Evolutionary conservation across 2,329 filamentous ascomycete species (phyloP).

Genomic region (Exophiala calicioides): DNA sequence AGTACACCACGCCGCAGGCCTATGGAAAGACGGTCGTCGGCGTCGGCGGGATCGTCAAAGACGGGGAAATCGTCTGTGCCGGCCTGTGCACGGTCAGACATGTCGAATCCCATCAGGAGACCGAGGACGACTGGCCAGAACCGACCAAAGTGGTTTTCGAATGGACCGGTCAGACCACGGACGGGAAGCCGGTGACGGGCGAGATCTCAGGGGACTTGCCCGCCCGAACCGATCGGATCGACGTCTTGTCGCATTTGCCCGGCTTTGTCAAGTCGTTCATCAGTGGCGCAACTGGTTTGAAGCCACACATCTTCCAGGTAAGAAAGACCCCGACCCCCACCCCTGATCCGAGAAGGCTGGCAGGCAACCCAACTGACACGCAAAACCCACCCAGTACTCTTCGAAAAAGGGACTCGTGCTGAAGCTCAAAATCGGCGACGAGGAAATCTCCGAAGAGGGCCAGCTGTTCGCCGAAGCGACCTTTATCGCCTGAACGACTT

Average conservation of each 20-base stretch:
- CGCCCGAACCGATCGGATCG: constrained; percentile 74
- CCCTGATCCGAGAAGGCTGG: no score
- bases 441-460: constrained; percentile 76
- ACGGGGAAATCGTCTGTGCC: constrained; percentile 76
- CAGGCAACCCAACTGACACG: no score
- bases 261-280: constrained; percentile 95
- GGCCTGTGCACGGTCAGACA: constrained; percentile 70
- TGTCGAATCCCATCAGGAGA: constrained; percentile 68
- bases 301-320: constrained; percentile 97
- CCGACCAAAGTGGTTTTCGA: constrained; percentile 72
- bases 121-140: constrained; percentile 84
- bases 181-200: constrained; percentile 70
- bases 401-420: constrained; percentile 67
- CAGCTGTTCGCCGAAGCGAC: constrained; percentile 84
- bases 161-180: constrained; percentile 73
- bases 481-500: constrained; percentile 73
- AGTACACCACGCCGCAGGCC: constrained; percentile 89
- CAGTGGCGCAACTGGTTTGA: constrained; percentile 82
- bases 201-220: constrained; percentile 69
- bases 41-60: constrained; percentile 76
- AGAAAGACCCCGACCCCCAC: constrained; percentile 32
- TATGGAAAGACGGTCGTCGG: constrained; percentile 84
- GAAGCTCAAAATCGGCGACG: constrained; percentile 81
- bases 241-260: constrained; percentile 95
- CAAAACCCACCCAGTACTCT: constrained; percentile 67